Percentiles rank a stretch among this genome's conserved stretches.
These are phyloP conservation scores for Oenanthe sinensis DNA, from an alignment of 129 eudicot species.

Conservation along the genomic window DNA sequence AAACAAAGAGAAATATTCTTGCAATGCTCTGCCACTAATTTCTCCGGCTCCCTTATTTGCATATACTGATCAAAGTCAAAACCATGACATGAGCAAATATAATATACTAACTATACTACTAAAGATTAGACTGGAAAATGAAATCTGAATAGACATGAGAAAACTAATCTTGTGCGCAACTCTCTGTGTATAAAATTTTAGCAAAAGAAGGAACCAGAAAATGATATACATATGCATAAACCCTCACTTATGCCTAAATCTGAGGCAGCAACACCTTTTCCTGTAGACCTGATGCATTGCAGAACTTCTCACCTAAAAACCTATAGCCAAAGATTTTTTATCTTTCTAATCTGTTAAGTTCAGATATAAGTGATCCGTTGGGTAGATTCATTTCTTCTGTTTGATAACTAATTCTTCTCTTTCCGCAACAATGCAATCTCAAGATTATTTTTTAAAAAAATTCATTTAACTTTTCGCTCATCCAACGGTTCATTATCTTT, in stretches of 20 bases:
- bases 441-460: no score
- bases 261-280: background rate
- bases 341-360: background rate
- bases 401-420: no score
- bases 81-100: conserved; percentile 3
- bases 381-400: background rate
- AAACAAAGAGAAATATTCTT: conserved; percentile 17
- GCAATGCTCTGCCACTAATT: conserved; percentile 25
- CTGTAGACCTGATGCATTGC: background rate
- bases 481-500: no score
- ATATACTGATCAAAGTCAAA: conserved; percentile 22
- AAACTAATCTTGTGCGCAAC: background rate
- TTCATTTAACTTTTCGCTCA: background rate
- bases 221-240: background rate
- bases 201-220: background rate
- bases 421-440: background rate
- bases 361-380: background rate
- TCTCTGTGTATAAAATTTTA: background rate
- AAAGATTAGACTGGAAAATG: background rate
- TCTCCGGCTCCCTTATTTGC: conserved; percentile 11
- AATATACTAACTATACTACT: background rate
- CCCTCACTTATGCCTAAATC: background rate
- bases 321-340: background rate
- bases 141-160: background rate
- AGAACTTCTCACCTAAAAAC: background rate